A percentile compares a stretch with the other conserved stretches of the same genome.
phyloP scores from a whole-genome alignment of 768 basidiomycete species.

The Boletus tomentosulus region DNA sequence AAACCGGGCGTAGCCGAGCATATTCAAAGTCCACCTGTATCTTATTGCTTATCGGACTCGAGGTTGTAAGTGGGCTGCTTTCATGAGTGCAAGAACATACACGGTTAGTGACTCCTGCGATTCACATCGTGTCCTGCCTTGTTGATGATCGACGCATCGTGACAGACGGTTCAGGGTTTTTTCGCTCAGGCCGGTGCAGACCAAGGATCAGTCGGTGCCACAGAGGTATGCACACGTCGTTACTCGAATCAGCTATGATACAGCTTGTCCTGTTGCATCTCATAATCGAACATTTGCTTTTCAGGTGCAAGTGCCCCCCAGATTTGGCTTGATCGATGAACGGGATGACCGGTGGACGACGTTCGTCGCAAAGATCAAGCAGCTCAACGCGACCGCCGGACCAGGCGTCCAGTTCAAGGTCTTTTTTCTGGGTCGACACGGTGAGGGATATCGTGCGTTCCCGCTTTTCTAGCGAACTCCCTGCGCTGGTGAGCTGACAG shows the following conservation, averaged over 20 bases:
- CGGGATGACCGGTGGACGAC: constrained; percentile 45
- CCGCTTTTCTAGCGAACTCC: background rate
- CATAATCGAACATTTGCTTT: background rate
- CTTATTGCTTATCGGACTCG: too few species aligned
- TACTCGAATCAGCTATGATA: background rate
- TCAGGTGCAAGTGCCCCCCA: constrained; percentile 15
- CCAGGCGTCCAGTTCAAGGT: constrained; percentile 40
- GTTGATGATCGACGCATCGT: background rate
- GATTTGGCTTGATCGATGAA: constrained; percentile 37
- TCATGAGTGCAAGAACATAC: constrained; percentile 11
- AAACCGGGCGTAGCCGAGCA: too few species aligned
- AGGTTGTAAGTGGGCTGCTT: background rate
- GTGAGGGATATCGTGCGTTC: constrained; percentile 47
- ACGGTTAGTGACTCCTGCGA: constrained; percentile 5
- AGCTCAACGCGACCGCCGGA: constrained; percentile 29
- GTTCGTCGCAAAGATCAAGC: constrained; percentile 38
- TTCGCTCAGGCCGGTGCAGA: constrained; percentile 18
- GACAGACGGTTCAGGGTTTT: constrained; percentile 18
- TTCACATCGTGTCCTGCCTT: background rate
- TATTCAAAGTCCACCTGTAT: too few species aligned
- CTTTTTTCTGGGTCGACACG: constrained; percentile 65
- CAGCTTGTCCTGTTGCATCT: too few species aligned
- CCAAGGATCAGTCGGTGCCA: background rate
- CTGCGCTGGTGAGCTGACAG: background rate
- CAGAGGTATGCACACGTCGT: constrained; percentile 5